phyloP scores from a whole-genome alignment of 2,329 filamentous ascomycete genomes.

The Drechslerella coelobrocha region DNA sequence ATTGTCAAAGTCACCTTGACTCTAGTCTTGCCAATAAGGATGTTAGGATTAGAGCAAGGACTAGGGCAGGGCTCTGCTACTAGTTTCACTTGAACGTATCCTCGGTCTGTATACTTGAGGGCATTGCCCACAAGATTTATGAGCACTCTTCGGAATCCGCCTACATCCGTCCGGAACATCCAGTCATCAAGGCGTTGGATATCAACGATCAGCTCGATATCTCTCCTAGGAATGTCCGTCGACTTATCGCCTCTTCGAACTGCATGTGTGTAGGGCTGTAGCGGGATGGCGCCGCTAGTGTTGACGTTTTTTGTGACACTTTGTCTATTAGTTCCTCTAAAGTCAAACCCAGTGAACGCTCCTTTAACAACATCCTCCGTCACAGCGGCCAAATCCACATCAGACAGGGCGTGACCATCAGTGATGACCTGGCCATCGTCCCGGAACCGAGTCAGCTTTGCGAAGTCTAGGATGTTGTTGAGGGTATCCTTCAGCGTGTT shows the following conservation, averaged over 20 bases:
- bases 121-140: conserved; percentile 71
- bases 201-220: conserved; percentile 63
- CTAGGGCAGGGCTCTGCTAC: conserved; percentile 52
- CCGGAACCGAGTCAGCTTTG: conserved; percentile 56
- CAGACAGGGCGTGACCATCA: conserved; percentile 52
- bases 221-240: conserved; percentile 49
- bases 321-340: conserved; percentile 53
- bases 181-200: conserved; percentile 63
- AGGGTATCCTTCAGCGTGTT: conserved; percentile 63
- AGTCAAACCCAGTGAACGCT: conserved; percentile 62
- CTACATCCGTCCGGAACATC: conserved; percentile 65
- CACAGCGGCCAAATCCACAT: conserved; percentile 59
- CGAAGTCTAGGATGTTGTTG: conserved; percentile 63
- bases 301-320: conserved; percentile 22
- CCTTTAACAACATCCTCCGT: conserved; percentile 63
- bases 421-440: conserved; percentile 37
- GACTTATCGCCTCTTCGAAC: conserved; percentile 19
- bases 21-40: conserved; percentile 26
- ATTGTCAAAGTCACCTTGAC: conserved; percentile 62
- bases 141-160: conserved; percentile 65
- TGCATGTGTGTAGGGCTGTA: conserved; percentile 19
- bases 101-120: conserved; percentile 67
- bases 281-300: conserved; percentile 51
- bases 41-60: conserved; percentile 8
- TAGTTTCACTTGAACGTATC: conserved; percentile 62